Evolutionary conservation across 495 filamentous ascomycete genomes (phyloP).

Genomic region (Melanomma pulvis-pyrius): DNA sequence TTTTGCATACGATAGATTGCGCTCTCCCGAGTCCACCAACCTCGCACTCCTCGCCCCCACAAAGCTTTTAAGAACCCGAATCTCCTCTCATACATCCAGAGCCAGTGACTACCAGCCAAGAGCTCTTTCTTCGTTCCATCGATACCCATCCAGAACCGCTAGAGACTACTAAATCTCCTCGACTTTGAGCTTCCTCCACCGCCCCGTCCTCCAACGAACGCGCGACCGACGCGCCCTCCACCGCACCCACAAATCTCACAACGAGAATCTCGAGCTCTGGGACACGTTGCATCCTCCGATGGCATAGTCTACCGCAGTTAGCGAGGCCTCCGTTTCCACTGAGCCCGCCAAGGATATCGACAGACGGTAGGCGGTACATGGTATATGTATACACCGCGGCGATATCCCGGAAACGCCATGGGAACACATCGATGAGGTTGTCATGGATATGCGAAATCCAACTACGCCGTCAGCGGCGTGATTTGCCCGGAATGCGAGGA

Average conservation of each 20-base stretch:
- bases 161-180: constrained; percentile 20
- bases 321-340: constrained; percentile 17
- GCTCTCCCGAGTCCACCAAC: constrained; percentile 16
- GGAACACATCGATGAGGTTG: constrained; percentile 19
- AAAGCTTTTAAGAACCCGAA: constrained; percentile 9
- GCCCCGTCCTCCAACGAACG: constrained; percentile 7
- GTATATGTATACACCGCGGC: constrained; percentile 19
- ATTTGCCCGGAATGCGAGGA: constrained; percentile 20
- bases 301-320: constrained; percentile 9
- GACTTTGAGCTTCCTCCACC: constrained; percentile 12
- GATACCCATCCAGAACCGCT: constrained; percentile 7
- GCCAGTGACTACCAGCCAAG: not conserved
- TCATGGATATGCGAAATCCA: constrained; percentile 25
- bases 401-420: constrained; percentile 24
- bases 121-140: constrained; percentile 8
- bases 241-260: constrained; percentile 16
- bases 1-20: too few relatives aligned
- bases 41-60: constrained; percentile 7
- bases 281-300: constrained; percentile 20
- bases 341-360: constrained; percentile 20
- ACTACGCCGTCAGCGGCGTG: constrained; percentile 22
- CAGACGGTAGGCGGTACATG: constrained; percentile 19
- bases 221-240: constrained; percentile 15
- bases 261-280: constrained; percentile 24
- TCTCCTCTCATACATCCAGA: constrained; percentile 16